Evolutionary conservation across 2,329 filamentous ascomycete species (phyloP), one percentile per base, ranked within the genome.

Genomic region (Fusarium paranaense): DNA sequence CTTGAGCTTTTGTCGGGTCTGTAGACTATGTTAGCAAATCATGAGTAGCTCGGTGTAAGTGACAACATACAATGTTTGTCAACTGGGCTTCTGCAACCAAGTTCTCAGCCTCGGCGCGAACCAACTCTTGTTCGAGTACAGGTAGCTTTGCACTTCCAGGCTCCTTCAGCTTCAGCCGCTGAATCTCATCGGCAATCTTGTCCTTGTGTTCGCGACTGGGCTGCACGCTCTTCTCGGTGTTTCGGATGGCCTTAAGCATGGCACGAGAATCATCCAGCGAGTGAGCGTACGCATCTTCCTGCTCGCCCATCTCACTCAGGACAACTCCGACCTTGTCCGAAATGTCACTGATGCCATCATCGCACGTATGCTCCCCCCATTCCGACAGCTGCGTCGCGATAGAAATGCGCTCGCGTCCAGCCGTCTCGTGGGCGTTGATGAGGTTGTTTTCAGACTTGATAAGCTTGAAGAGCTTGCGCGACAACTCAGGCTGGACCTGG

Each of bases 1-100:
- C 85, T 97, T 98, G 85, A 99, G 89, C 85, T 98, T 98, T 84
- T 97, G 94, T 67, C 97, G 94, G 38, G 97, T 98, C 94, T 97
- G 37, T n/a, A 13, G 18, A 71, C 1, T 14, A 70, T 79, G 77
- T 74, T 42, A n/a, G 27, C 54, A 58, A 11, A 1, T 9, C 8
- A 20, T 38, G 25, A 35, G 30, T n/a, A 11, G 38, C 6, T 10
- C 3, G 9, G 11, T 42, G 40, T 18, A 64, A 52, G 40, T 67
- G 33, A 5, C 32, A 30, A 89, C 92, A 70, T 86, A 97, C 95
- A 77, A 98, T 91, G 82, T 99, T 99, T 80, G 94, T 96, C 82
- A 99, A 88, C 84, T 99, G 97, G 25, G 97, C 97, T 85, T 99
- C 97, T 2, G 97, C 97, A 59, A 99, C 97, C 68, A 99, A 85